phyloP scores from a whole-genome alignment of 2,329 filamentous ascomycete species.

The Aspergillus fijiensis region DNA sequence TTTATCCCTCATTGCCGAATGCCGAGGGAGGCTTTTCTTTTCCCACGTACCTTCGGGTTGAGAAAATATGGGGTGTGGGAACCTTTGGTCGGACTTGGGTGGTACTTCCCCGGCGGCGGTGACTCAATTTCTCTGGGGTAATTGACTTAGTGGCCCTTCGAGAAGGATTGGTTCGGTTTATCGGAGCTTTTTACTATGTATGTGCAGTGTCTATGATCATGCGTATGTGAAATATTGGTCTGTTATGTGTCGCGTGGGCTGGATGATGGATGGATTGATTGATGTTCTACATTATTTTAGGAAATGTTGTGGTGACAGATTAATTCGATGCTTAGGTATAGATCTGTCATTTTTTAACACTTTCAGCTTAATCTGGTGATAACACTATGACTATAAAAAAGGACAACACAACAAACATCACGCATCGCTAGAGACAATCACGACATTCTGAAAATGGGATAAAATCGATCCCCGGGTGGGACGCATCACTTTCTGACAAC shows the following conservation, averaged over 20 bases:
- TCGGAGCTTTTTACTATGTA: background rate
- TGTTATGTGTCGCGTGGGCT: too few species aligned
- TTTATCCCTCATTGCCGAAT: background rate
- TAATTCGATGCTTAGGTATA: background rate
- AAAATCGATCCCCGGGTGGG: background rate
- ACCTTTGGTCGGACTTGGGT: background rate
- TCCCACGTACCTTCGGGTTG: background rate
- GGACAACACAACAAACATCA: constrained; percentile 5
- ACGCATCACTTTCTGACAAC: constrained; percentile 20
- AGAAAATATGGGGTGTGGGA: background rate
- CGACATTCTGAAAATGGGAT: background rate
- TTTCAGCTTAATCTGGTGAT: too few species aligned
- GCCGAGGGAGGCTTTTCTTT: background rate
- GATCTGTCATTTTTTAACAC: background rate
- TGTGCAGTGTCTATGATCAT: too few species aligned
- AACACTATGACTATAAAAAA: background rate
- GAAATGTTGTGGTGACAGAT: background rate
- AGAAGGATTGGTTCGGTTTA: too few species aligned
- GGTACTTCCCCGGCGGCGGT: background rate
- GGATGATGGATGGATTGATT: too few species aligned
- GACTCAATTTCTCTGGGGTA: too few species aligned
- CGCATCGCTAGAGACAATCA: constrained; percentile 14
- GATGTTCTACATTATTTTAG: too few species aligned
- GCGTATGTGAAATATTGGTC: too few species aligned
- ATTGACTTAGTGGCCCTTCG: too few species aligned